Base-by-base conservation (phyloP, 225 moss, liverwort and hornwort species). In the Thuidium tamariscinum region DNA sequence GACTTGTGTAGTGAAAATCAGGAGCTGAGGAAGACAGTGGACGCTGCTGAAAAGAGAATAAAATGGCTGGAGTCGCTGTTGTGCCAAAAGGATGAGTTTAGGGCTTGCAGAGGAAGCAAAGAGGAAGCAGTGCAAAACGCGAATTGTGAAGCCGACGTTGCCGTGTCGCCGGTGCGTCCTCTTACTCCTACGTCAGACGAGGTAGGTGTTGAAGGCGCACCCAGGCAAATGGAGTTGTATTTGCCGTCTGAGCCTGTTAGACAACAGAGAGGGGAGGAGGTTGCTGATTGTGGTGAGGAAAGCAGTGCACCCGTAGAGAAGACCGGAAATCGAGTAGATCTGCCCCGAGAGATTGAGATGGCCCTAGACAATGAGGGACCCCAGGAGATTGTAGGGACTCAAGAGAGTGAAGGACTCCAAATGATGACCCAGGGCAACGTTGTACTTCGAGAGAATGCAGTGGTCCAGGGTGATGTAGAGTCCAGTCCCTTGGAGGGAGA, bases 1-100 rank as follows among this genome's bases (percentile, higher is more conserved):
- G 90, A 90, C 64, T 84, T 93, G 75, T 87, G 91, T 83, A 84
- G 63, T 52, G 93, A 91, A 46, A 93, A 93, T 84, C 83, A 88
- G 81, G 87, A 93, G 74, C 84, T 93, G 5, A 89, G 89, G 88
- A 91, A 86, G 79, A 55, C 78, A 21, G 65, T 92, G 78, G 88
- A 86, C 55, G 84, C 87, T 77, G 89, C 89, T 55, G 87, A 88
- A 36, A 89, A 82, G 86, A 89, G 89, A 88, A 83, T 89, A 36
- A 87, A 85, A 82, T 90, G 88, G 88, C 87, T 93, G 80, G 93
- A 93, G 89, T 86, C 84, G 86, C 60, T 91, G 37, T 62, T 91
- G 88, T 39, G 88, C 80, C 91, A 67, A 77, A 88, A 82, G 79
- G 89, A 82, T 42, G 85, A 91, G 81, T 62, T 82, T 30, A 84